Conservation (phyloP, 176 grass and related monocot species). For the Triticum urartu region DNA sequence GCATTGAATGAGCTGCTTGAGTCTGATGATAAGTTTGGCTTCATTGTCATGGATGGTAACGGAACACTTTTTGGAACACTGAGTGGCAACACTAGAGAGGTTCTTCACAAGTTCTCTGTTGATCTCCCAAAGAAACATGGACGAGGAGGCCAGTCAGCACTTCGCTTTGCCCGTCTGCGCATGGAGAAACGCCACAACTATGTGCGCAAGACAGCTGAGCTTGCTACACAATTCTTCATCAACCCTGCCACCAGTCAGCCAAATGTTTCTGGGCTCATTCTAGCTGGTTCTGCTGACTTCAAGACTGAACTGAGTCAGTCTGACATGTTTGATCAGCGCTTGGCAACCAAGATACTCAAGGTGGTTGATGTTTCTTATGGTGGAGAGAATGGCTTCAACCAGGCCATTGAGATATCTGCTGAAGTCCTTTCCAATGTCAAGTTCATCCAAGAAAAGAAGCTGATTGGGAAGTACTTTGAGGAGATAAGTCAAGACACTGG, state of each 20-base stretch:
- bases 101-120: slow-evolving; percentile 43
- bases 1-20: slow-evolving; percentile 39
- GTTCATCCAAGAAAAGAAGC: slow-evolving; percentile 43
- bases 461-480: slow-evolving; percentile 50
- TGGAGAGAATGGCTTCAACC: slow-evolving; percentile 47
- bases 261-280: slow-evolving; percentile 47
- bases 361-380: slow-evolving; percentile 51
- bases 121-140: slow-evolving; percentile 54
- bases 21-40: slow-evolving; percentile 55
- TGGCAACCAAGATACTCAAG: slow-evolving; percentile 37
- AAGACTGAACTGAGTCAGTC: slow-evolving; percentile 45
- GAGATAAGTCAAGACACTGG: slow-evolving; percentile 53
- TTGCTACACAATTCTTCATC: slow-evolving; percentile 36
- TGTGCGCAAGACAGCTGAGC: slow-evolving; percentile 40
- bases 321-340: slow-evolving; percentile 46
- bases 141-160: slow-evolving; percentile 42
- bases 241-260: slow-evolving; percentile 44
- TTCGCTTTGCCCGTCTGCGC: slow-evolving; percentile 45
- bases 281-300: slow-evolving; percentile 50
- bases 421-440: slow-evolving; percentile 44
- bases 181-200: slow-evolving; percentile 52
- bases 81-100: slow-evolving; percentile 40
- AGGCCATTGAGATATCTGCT: slow-evolving; percentile 43
- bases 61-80: slow-evolving; percentile 43
- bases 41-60: slow-evolving; percentile 45